Evolutionary conservation across 177 flowering plant species (phyloP).

Genomic region (Tripterygium wilfordii): DNA sequence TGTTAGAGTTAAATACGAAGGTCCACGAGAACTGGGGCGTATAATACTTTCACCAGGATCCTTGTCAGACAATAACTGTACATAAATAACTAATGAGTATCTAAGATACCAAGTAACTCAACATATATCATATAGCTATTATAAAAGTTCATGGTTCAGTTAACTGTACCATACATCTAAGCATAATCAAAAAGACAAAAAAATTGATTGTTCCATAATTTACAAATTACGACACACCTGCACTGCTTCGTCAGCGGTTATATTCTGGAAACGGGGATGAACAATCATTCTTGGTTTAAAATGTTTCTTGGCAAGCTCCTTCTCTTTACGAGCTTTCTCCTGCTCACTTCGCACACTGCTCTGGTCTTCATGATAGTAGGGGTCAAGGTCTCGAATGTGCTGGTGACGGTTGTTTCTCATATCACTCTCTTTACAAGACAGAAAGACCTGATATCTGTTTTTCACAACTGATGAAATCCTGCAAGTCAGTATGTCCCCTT

Average conservation of each 20-base stretch:
- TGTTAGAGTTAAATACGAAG: conserved; percentile 73
- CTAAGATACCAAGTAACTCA: too few species aligned
- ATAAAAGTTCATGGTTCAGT: too few species aligned
- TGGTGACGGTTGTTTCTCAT: conserved; percentile 43
- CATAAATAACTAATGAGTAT: too few species aligned
- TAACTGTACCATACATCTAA: too few species aligned
- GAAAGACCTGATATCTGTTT: conserved; percentile 68
- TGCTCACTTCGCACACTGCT: conserved; percentile 45
- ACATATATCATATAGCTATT: too few species aligned
- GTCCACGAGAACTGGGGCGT: conserved; percentile 94
- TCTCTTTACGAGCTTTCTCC: conserved; percentile 77
- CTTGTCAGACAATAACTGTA: conserved; percentile 78
- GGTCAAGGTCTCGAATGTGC: conserved; percentile 36
- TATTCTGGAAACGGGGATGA: conserved; percentile 89
- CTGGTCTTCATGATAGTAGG: conserved; percentile 71
- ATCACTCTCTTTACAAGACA: conserved; percentile 66
- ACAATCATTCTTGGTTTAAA: conserved; percentile 93
- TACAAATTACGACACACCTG: conserved; percentile 47
- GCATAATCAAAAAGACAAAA: too few species aligned
- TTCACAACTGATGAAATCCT: conserved; percentile 61
- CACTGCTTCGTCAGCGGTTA: conserved; percentile 87
- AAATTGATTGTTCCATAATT: too few species aligned
- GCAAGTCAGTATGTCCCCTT: conserved; percentile 73
- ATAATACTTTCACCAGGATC: conserved; percentile 90
- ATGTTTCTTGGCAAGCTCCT: conserved; percentile 88